Evolutionary conservation across 2,329 filamentous ascomycete genomes (phyloP).

Genomic region (Endoconidiophora laricicola): DNA sequence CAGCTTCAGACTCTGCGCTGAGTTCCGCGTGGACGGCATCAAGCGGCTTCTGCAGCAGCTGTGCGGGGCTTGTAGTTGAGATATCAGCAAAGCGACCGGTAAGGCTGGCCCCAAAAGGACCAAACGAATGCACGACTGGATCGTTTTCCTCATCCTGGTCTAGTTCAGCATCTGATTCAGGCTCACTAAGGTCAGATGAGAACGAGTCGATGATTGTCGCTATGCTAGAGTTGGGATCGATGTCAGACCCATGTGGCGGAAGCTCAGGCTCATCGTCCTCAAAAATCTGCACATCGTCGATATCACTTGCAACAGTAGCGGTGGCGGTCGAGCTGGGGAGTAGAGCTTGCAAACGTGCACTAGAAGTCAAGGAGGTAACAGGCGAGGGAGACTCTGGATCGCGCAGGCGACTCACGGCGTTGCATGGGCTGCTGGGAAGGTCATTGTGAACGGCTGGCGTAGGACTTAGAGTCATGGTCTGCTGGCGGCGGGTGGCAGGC

Average conservation of each 20-base stretch:
- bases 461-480: not conserved
- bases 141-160: constrained; percentile 90
- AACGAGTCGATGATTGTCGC: constrained; percentile 29
- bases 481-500: not conserved
- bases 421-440: constrained; percentile 3
- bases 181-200: constrained; percentile 40
- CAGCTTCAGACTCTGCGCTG: not conserved
- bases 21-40: constrained; percentile 1
- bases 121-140: constrained; percentile 80
- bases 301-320: not conserved
- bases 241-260: constrained; percentile 18
- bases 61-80: constrained; percentile 26
- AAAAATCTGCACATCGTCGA: constrained; percentile 48
- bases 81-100: constrained; percentile 70
- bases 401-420: not conserved
- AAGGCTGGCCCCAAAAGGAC: constrained; percentile 73
- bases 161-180: constrained; percentile 43
- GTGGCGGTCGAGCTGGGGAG: constrained; percentile 20
- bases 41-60: not conserved
- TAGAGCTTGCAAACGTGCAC: constrained; percentile 29
- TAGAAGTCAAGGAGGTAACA: constrained; percentile 26
- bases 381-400: constrained; percentile 16
- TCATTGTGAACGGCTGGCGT: not conserved
- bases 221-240: constrained; percentile 27
- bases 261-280: constrained; percentile 42